Conservation (phyloP, 805 yeast genomes). For the Huiozyma naganishii region DNA sequence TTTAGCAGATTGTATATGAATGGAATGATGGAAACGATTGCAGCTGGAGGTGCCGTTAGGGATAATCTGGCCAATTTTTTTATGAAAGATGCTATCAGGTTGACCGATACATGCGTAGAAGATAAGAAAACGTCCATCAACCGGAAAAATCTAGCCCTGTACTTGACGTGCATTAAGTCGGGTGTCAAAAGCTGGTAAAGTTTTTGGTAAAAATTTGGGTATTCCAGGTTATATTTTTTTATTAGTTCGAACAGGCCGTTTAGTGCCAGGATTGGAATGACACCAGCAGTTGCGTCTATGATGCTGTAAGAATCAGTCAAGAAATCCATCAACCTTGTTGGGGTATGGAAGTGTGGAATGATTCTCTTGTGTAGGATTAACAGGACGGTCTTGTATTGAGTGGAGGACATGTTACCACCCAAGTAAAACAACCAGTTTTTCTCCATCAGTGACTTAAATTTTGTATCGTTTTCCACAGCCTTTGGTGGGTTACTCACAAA, state of each 20-base stretch:
- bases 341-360: conserved; percentile 69
- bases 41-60: conserved; percentile 74
- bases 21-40: conserved; percentile 80
- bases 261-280: conserved; percentile 65
- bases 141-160: conserved; percentile 81
- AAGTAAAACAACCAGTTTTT: conserved; percentile 53
- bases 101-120: conserved; percentile 78
- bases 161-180: conserved; percentile 60
- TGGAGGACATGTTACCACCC: conserved; percentile 34
- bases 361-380: conserved; percentile 71
- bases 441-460: conserved; percentile 59
- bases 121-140: conserved; percentile 74
- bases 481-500: conserved; percentile 40
- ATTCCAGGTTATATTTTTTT: conserved; percentile 73
- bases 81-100: conserved; percentile 80
- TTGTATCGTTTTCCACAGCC: conserved; percentile 28
- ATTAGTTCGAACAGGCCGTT: conserved; percentile 83
- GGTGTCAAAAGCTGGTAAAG: conserved; percentile 73
- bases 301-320: conserved; percentile 72
- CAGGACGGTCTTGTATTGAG: conserved; percentile 61
- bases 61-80: conserved; percentile 70
- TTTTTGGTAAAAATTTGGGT: conserved; percentile 80
- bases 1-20: conserved; percentile 81
- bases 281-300: conserved; percentile 33
- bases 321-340: conserved; percentile 85